Conservation (phyloP, 1,284 basidiomycete species). For the Microbotryum saponariae region DNA sequence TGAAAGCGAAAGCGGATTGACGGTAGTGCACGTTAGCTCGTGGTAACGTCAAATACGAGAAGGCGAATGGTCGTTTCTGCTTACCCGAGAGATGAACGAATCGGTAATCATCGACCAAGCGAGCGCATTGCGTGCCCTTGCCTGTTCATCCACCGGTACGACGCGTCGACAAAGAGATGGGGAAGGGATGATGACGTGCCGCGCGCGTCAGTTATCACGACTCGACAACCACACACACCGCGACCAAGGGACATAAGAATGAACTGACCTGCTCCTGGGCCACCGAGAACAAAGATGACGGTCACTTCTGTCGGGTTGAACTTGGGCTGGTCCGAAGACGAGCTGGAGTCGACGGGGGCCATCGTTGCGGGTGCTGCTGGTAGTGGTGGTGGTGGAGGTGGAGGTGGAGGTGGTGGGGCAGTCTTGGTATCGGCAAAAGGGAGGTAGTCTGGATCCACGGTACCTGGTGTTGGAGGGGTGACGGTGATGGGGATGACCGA, state of each 20-base stretch:
- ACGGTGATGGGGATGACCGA: no score
- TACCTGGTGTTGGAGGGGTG: no score
- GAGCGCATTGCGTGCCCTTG: slow-evolving; percentile 91
- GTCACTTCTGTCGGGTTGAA: slow-evolving; percentile 51
- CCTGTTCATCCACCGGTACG: slow-evolving; percentile 48
- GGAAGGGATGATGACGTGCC: not conserved
- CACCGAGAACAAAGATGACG: slow-evolving; percentile 93
- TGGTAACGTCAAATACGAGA: not conserved
- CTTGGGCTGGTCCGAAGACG: not conserved
- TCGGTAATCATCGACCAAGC: slow-evolving; percentile 76
- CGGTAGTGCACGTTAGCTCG: not conserved
- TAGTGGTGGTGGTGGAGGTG: not conserved
- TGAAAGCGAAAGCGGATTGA: not conserved
- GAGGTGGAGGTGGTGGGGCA: not conserved
- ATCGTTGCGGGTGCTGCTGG: not conserved
- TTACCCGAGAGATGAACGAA: slow-evolving; percentile 92
- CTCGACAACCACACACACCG: not conserved
- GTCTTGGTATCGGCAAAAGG: no score
- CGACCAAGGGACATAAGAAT: not conserved
- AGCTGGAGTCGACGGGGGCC: not conserved
- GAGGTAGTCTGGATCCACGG: no score
- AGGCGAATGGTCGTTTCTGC: slow-evolving; percentile 16
- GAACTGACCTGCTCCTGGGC: slow-evolving; percentile 78
- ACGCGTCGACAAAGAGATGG: not conserved
- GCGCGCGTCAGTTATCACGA: not conserved